Conservation (phyloP, 345 rosid species). For the Pseudoturritis turrita region DNA sequence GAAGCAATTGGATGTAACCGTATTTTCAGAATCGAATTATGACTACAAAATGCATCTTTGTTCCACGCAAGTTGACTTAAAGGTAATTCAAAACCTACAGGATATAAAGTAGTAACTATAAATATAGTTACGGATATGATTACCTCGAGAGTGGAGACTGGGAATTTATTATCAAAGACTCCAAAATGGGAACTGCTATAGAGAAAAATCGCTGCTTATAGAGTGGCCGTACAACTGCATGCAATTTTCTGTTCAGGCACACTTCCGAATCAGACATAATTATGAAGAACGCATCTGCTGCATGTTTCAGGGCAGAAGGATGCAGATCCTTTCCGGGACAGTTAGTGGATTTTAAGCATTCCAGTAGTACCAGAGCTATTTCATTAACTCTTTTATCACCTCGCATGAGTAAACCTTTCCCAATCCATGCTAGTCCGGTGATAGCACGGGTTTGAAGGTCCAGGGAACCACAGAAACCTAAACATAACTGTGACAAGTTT, state of each 20-base stretch:
- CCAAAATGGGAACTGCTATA: constrained; percentile 61
- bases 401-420: constrained; percentile 88
- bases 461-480: constrained; percentile 32
- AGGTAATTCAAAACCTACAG: background rate
- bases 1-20: background rate
- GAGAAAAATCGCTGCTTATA: constrained; percentile 88
- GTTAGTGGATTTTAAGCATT: constrained; percentile 48
- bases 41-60: background rate
- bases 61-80: background rate
- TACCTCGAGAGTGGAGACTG: constrained; percentile 58
- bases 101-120: background rate
- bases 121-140: background rate
- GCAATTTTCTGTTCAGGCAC: constrained; percentile 63
- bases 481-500: constrained; percentile 33
- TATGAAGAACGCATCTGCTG: constrained; percentile 80
- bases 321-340: constrained; percentile 23
- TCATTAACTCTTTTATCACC: constrained; percentile 77
- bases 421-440: constrained; percentile 86
- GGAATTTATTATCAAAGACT: constrained; percentile 48
- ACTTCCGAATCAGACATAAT: constrained; percentile 70
- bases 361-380: constrained; percentile 48
- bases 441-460: constrained; percentile 56
- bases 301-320: constrained; percentile 50
- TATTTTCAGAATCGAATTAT: background rate
- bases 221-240: constrained; percentile 79